Conservation (phyloP, 495 filamentous ascomycete genomes). For the Lichenothelia convexa region DNA sequence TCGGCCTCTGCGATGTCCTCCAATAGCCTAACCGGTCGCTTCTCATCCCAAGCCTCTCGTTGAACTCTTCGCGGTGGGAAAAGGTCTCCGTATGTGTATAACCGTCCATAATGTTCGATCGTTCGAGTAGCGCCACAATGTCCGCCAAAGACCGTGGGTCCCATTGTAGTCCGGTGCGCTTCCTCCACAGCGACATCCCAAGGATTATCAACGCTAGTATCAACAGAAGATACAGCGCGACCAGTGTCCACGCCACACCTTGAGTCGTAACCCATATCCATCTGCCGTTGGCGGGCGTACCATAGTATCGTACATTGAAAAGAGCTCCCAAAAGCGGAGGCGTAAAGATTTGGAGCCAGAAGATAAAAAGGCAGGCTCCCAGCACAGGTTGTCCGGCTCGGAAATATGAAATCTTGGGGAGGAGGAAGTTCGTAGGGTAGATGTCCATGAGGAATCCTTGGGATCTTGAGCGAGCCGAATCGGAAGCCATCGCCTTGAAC, state of each 20-base stretch:
- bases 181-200: constrained; percentile 30
- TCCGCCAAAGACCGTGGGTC: constrained; percentile 68
- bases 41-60: constrained; percentile 26
- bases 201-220: constrained; percentile 35
- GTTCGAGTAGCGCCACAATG: constrained; percentile 51
- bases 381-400: constrained; percentile 33
- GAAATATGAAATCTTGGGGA: constrained; percentile 42
- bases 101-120: constrained; percentile 57
- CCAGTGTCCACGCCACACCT: constrained; percentile 58
- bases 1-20: constrained; percentile 38
- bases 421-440: constrained; percentile 35
- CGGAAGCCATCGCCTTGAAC: constrained; percentile 55
- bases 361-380: constrained; percentile 33
- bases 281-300: constrained; percentile 21
- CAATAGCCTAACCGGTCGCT: constrained; percentile 66
- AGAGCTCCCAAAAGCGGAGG: constrained; percentile 46
- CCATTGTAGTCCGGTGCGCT: constrained; percentile 63
- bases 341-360: constrained; percentile 46
- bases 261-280: constrained; percentile 71
- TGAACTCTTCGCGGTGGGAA: constrained; percentile 27
- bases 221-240: constrained; percentile 52
- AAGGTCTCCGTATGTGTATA: constrained; percentile 43
- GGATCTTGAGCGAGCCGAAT: constrained; percentile 27
- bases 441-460: constrained; percentile 34
- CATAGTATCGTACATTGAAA: constrained; percentile 39